Conservation (phyloP, 2,329 filamentous ascomycete genomes). For the Arthrinium phaeospermum region DNA sequence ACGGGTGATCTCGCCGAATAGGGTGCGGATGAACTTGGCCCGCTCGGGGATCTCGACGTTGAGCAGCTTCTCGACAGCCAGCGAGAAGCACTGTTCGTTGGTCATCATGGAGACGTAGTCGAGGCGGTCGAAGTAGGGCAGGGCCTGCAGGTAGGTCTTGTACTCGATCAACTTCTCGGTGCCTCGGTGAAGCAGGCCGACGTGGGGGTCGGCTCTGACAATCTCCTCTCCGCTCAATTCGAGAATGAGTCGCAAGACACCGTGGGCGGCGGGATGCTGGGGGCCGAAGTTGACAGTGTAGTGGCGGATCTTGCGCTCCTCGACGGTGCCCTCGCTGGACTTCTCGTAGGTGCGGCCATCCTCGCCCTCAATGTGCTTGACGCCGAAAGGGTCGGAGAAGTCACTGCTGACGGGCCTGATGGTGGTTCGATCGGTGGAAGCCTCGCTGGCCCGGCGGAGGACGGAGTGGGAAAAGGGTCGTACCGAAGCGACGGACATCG, state of each 20-base stretch:
- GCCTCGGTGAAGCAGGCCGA: conserved; percentile 92
- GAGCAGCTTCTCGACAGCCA: conserved; percentile 96
- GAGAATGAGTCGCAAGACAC: conserved; percentile 95
- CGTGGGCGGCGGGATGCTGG: conserved; percentile 97
- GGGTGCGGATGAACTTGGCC: conserved; percentile 94
- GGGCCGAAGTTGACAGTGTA: conserved; percentile 99
- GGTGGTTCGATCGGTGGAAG: conserved; percentile 61
- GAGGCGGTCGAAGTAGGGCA: conserved; percentile 98
- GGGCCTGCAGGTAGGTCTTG: conserved; percentile 97
- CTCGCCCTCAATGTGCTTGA: conserved; percentile 48
- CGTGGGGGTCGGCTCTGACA: conserved; percentile 93
- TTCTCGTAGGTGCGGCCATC: conserved; percentile 49
- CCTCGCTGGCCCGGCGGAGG: conserved; percentile 67
- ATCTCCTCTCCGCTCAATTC: conserved; percentile 99
- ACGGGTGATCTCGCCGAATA: conserved; percentile 95
- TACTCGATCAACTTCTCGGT: conserved; percentile 99
- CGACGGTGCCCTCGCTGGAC: conserved; percentile 54
- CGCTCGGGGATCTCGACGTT: conserved; percentile 95
- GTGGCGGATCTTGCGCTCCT: conserved; percentile 87
- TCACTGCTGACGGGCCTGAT: conserved; percentile 67
- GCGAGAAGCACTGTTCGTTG: conserved; percentile 96
- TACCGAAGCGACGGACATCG: conserved; percentile 33
- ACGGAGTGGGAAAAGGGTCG: conserved; percentile 70
- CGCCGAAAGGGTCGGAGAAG: conserved; percentile 55
- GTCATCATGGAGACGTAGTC: conserved; percentile 99